Percentiles rank a stretch among this genome's conserved stretches.
These are phyloP conservation scores for Xylaria grammica DNA, from an alignment of 495 filamentous ascomycete species.

Conservation along the genomic window DNA sequence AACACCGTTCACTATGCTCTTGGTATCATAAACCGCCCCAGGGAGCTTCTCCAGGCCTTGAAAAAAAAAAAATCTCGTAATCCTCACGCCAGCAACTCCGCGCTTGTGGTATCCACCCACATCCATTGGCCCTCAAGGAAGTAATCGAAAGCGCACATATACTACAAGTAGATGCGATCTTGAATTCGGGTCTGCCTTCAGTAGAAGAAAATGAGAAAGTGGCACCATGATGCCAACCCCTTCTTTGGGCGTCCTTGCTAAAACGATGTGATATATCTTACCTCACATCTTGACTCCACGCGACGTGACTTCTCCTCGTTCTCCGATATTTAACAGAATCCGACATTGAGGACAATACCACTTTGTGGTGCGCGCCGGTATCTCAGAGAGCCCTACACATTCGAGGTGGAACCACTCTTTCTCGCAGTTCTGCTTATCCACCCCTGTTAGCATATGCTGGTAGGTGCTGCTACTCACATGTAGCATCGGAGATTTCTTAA, in stretches of 20 bases:
- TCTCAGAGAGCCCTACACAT: conserved; percentile 79
- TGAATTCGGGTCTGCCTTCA: neutral
- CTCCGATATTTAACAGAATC: conserved; percentile 65
- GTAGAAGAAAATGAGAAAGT: neutral
- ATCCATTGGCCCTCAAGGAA: neutral
- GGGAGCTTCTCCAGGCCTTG: neutral
- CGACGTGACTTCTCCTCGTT: conserved; percentile 60
- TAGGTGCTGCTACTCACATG: neutral
- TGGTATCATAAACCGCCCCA: conserved; percentile 12
- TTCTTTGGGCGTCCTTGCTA: neutral
- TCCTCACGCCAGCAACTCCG: neutral
- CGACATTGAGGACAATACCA: conserved; percentile 96
- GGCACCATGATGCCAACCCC: no score
- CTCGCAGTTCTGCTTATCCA: conserved; percentile 60
- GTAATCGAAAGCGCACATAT: neutral
- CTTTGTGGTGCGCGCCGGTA: conserved; percentile 78
- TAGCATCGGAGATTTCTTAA: neutral
- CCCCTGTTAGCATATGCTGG: conserved; percentile 26
- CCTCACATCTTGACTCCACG: conserved; percentile 56
- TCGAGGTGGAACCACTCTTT: conserved; percentile 94
- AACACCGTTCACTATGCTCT: conserved; percentile 11
- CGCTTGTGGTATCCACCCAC: neutral
- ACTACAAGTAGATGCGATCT: neutral
- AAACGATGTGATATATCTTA: conserved; percentile 25
- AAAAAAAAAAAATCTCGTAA: neutral